Evolutionary conservation across 1,284 basidiomycete species (phyloP), one percentile per base, ranked within the genome.

Genomic region (Ceratobasidium theobromae): DNA sequence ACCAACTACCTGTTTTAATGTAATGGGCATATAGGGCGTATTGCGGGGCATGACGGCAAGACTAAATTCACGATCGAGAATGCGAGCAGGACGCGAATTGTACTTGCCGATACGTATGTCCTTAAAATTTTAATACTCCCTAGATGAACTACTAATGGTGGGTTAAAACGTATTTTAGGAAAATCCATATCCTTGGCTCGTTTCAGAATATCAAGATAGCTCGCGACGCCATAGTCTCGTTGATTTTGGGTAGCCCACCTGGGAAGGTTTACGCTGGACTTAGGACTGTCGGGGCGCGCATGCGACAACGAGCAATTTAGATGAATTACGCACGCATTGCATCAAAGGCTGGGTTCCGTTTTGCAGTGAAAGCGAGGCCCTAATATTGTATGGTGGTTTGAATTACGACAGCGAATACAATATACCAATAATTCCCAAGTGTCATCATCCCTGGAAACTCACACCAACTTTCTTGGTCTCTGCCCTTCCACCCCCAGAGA

Each of bases 21-120:
- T 40, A 53, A 30, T n/a, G 27, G 46, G 16, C 52, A 60, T 32
- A 6, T 73, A 91, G 90, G 92, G 72, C 93, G 96, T 72, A 98
- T 99, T 74, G 96, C 96, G 6, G 96, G 96, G 9, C 95, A 99
- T 76, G 94, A 98, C 70, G 96, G 96, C 53, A 95, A 97, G 78
- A 98, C 96, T 1, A 94, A 98, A 75, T 98, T 98, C 77, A 96
- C 96, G 0, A 98, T 99, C 66, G 96, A 99, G 79, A 99, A 99
- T 73, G 86, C 95, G 1, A 95, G 90, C 72, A 84, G 96, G 67
- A 99, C 96, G 23, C 88, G 96, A 38, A 95, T 99, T 66, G 93
- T 99, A 33, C 85, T 99, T 43, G 96, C 96, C 23, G 96, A 99
- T 76, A 96, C 94, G 89, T 95, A 74, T 69, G 91, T 82, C 25